Conservation (phyloP, 306 rosid genomes). For the Mucuna pruriens region DNA sequence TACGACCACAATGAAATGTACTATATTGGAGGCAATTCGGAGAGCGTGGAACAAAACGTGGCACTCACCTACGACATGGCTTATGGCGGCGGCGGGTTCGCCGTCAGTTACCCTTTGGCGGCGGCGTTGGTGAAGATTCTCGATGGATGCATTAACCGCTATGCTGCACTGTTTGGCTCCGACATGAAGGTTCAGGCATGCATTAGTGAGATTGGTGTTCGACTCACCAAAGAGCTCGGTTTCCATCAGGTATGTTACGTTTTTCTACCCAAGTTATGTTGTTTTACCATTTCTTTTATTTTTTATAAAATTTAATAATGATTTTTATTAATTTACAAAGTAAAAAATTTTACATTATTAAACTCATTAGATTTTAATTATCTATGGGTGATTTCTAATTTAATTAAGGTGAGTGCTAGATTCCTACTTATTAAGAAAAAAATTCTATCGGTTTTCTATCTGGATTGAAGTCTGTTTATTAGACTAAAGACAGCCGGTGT, state of each 20-base stretch:
- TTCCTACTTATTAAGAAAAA: too few relatives aligned
- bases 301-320: too few relatives aligned
- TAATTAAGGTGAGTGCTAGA: too few relatives aligned
- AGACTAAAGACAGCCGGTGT: too few relatives aligned
- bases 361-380: too few relatives aligned
- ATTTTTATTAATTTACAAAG: too few relatives aligned
- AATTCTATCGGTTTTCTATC: too few relatives aligned
- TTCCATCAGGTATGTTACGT: slow-evolving; percentile 52
- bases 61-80: slow-evolving; percentile 50
- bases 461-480: too few relatives aligned
- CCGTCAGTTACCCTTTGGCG: slow-evolving; percentile 58
- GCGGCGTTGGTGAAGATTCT: slow-evolving; percentile 54
- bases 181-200: slow-evolving; percentile 66
- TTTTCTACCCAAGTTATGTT: neutral
- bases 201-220: slow-evolving; percentile 58
- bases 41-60: slow-evolving; percentile 62
- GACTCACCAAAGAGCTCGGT: slow-evolving; percentile 52
- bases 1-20: slow-evolving; percentile 65
- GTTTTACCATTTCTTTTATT: too few relatives aligned
- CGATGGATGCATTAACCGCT: slow-evolving; percentile 59
- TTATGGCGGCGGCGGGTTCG: slow-evolving; percentile 62
- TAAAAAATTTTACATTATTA: too few relatives aligned
- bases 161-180: slow-evolving; percentile 46
- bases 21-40: slow-evolving; percentile 55
- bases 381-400: too few relatives aligned